Evolutionary conservation across 495 filamentous ascomycete species (phyloP), one percentile per base, ranked within the genome.

Genomic region (Penicillium cosmopolitanum): DNA sequence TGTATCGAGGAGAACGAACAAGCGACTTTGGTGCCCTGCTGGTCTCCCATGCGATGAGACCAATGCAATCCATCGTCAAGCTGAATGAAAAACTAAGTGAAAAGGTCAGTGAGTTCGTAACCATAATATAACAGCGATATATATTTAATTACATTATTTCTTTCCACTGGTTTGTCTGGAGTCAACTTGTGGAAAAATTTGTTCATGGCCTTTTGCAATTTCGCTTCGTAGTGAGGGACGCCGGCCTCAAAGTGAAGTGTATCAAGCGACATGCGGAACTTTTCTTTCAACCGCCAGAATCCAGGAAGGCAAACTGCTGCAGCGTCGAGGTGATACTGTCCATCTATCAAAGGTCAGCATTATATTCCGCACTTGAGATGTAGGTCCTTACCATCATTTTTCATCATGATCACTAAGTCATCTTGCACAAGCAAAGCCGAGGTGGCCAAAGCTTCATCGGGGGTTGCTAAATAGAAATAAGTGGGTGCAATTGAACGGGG

Each of bases 351-450:
- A 38, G 11, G 4, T 31, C 8, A 31, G 28, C 1, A 31, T 31
- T 31, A 31, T 31, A 31, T 1, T 0, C 28, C 28, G 6, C 28
- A 31, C 4, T 31, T 3, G 28, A 31, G 6, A 0, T 31, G 28
- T 31, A 31, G 4, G 0, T n/a, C 5, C 11, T 38, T 4, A 48
- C 59, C 88, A 2, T 73, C 68, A 51, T 75, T 79, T 71, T 92
- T 87, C 44, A 92, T 78, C 89, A 93, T 92, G 40, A 92, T 83
- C 1, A 88, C 88, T 0, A 92, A 71, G 63, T 92, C 89, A 62
- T 92, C 89, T 69, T 92, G 89, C 11, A 87, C 78, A 36, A 91
- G 75, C 15, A 88, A 80, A 18, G 82, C 83, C 28, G 78, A 80
- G 64, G 83, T 89, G 57, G 83, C 79, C 85, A 92, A 89, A 2